phyloP scores from a whole-genome alignment of 306 rosid species.

The Cyclanthera cordifolia region DNA sequence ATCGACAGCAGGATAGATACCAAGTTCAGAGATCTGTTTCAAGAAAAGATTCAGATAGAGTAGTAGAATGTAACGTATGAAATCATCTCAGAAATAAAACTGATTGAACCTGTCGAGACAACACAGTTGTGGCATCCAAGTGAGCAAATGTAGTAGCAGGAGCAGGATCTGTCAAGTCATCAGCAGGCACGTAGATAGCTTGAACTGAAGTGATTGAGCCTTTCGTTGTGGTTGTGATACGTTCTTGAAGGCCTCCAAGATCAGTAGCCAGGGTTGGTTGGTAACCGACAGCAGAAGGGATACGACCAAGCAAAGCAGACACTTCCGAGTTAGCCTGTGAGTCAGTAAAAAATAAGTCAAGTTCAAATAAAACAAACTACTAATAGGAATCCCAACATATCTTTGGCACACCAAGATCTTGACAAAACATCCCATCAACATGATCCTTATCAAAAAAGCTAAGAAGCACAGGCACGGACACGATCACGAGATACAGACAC shows the following conservation, averaged over 20 bases:
- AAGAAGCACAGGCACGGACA: no score
- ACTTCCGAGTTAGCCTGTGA: conserved; percentile 95
- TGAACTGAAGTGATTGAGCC: conserved; percentile 99
- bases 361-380: background rate
- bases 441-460: background rate
- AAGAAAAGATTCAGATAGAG: conserved; percentile 4
- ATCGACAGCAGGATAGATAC: conserved; percentile 95
- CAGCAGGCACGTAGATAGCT: conserved; percentile 93
- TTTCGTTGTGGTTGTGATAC: conserved; percentile 93
- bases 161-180: conserved; percentile 22
- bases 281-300: conserved; percentile 99
- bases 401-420: background rate
- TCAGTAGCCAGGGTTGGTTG: conserved; percentile 96
- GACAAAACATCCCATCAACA: background rate
- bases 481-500: no score
- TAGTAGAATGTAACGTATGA: background rate
- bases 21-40: conserved; percentile 82
- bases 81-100: background rate
- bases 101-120: conserved; percentile 20
- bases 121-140: conserved; percentile 24
- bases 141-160: conserved; percentile 25
- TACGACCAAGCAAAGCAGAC: conserved; percentile 99
- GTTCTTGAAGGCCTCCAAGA: conserved; percentile 99
- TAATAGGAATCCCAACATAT: background rate
- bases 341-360: background rate